Evolutionary conservation across 2,329 filamentous ascomycete genomes (phyloP), one percentile per base, ranked within the genome.

Genomic region (Fusarium ambrosium): DNA sequence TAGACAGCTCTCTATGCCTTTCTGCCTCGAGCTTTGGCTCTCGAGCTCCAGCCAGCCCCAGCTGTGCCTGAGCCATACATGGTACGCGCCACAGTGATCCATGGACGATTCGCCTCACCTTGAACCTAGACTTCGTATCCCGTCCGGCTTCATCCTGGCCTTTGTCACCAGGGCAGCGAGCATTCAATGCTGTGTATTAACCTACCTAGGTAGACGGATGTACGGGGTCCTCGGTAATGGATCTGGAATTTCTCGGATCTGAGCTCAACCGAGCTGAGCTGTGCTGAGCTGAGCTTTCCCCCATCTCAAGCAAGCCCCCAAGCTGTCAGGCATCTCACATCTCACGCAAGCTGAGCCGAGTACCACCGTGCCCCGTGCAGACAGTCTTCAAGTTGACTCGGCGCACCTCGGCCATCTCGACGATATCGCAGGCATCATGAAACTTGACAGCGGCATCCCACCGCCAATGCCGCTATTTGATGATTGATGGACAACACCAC

Each of bases 61-160:
- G 53, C 56, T 58, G 34, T 56, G 53, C 53, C 53, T 55, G 41
- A 36, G 34, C 45, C 66, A 74, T 67, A 66, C 39, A 45, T 69
- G 58, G 64, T 51, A 29, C 45, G 45, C 72, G 72, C 72, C 65
- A 75, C 71, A 37, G 41, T 41, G 48, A 55, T 60, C 64, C 51
- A 43, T 43, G n/a, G 39, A 56, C 62, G 59, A 68, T 64, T 68
- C 70, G 69, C 72, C 72, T 73, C 69, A 68, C 67, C 69, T 64
- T 73, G 60, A 34, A 41, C 45, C 32, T n/a, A 34, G 36, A 36
- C 53, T 53, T 48, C 72, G 70, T 45, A 75, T 75, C 72, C 64
- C 60, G 39, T 59, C 72, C 69, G 69, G 72, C 72, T 70, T 74
- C 69, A 74, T 75, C 72, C 72, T 72, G 69, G 60, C 69, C 43